Percentiles rank a stretch among this genome's conserved stretches.
Conservation (phyloP, 2,329 filamentous ascomycete species). For the Juglanconis oblonga region DNA sequence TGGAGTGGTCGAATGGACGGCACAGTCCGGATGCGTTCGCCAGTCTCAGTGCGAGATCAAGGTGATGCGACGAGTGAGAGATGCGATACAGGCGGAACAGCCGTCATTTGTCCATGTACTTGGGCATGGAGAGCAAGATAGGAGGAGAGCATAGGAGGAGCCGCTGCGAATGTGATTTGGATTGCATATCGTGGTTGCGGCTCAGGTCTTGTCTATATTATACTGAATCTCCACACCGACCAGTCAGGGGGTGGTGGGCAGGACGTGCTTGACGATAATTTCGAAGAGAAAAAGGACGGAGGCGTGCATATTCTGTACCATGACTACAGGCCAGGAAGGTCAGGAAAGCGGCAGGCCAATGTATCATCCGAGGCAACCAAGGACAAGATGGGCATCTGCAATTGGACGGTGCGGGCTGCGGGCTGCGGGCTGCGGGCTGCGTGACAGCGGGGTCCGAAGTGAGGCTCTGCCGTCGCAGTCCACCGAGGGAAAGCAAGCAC, state of each 20-base stretch:
- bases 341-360: no score
- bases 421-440: no score
- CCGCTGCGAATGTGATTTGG: background rate
- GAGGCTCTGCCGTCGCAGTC: no score
- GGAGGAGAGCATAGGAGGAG: background rate
- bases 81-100: conserved; percentile 5
- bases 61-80: conserved; percentile 21
- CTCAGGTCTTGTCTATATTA: background rate
- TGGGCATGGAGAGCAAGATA: background rate
- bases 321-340: no score
- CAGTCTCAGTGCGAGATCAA: conserved; percentile 64
- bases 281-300: background rate
- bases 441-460: no score
- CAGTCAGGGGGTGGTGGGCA: background rate
- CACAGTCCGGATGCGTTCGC: conserved; percentile 81
- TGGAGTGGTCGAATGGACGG: conserved; percentile 65
- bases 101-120: background rate
- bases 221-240: background rate
- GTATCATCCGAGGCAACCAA: no score
- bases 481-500: no score
- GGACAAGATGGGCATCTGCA: no score
- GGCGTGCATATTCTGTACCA: no score
- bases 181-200: background rate
- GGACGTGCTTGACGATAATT: background rate
- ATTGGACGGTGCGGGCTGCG: no score